These are phyloP conservation scores for Exobasidium cylindrosporum DNA, from an alignment of 1,284 basidiomycete genomes.

Conservation along the genomic window DNA sequence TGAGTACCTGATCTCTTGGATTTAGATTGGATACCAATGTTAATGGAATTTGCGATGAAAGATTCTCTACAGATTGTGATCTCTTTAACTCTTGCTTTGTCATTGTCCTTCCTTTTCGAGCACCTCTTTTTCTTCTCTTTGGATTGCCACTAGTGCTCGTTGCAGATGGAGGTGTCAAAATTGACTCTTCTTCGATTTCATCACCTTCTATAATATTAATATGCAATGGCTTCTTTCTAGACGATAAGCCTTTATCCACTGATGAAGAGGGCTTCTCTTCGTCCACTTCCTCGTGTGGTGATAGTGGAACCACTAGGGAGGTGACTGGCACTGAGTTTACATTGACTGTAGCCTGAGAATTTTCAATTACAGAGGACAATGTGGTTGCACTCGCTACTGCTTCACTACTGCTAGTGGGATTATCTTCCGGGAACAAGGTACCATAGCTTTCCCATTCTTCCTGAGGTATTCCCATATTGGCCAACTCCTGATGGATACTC, in stretches of 20 bases:
- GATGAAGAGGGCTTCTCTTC: background rate
- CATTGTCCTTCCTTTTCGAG: constrained; percentile 35
- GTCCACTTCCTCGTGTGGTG: background rate
- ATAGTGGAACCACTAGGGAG: background rate
- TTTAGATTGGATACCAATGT: constrained; percentile 12
- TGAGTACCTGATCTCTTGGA: constrained; percentile 26
- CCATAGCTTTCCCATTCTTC: constrained; percentile 11
- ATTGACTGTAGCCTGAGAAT: background rate
- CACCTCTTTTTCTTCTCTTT: constrained; percentile 38
- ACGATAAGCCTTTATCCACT: background rate
- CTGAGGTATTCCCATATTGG: background rate
- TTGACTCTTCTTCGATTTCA: background rate
- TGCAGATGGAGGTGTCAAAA: constrained; percentile 14
- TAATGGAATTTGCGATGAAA: background rate
- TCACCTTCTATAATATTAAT: constrained; percentile 3
- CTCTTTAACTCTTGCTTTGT: constrained; percentile 38
- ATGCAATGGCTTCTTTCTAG: background rate
- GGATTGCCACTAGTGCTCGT: constrained; percentile 28
- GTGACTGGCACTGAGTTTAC: background rate
- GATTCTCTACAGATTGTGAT: constrained; percentile 33
- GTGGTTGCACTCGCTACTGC: background rate
- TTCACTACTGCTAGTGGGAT: background rate
- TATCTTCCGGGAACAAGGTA: constrained; percentile 6
- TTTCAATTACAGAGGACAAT: background rate
- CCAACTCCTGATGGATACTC: constrained; percentile 4